Percentiles rank a stretch among this genome's conserved stretches.
phyloP scores from a whole-genome alignment of 1,139 yeast species.

The Oligophagozyma castellii region DNA sequence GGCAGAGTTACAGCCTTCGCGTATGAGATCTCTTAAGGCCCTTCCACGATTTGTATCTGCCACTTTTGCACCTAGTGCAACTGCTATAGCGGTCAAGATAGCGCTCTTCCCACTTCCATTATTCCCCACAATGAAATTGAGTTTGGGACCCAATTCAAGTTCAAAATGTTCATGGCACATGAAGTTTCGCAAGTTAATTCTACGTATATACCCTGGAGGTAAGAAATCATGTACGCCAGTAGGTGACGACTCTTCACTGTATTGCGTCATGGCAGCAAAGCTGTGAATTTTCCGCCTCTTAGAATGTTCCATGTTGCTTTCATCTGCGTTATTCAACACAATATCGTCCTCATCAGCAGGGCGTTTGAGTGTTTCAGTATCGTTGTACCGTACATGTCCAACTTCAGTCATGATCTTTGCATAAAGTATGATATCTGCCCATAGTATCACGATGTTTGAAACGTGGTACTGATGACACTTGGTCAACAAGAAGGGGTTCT shows the following conservation, averaged over 20 bases:
- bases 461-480: too few relatives aligned
- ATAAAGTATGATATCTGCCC: too few relatives aligned
- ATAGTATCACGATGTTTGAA: too few relatives aligned
- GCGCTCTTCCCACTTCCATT: conserved; percentile 97
- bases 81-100: conserved; percentile 75
- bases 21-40: conserved; percentile 54
- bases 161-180: conserved; percentile 80
- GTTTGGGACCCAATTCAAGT: conserved; percentile 63
- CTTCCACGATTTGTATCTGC: conserved; percentile 80
- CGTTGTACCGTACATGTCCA: too few relatives aligned
- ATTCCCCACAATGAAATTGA: conserved; percentile 84
- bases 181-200: conserved; percentile 48
- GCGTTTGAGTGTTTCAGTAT: too few relatives aligned
- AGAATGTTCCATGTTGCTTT: conserved; percentile 1
- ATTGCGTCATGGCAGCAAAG: conserved; percentile 22
- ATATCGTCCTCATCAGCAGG: conserved; percentile 7
- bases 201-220: conserved; percentile 33
- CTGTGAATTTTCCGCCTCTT: conserved; percentile 12
- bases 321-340: conserved; percentile 5
- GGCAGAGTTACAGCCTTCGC: conserved; percentile 61
- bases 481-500: too few relatives aligned
- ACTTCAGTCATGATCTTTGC: too few relatives aligned
- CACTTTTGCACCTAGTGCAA: conserved; percentile 91
- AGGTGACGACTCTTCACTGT: conserved; percentile 3
- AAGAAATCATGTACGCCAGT: conserved; percentile 1